Percentiles rank a stretch among this genome's conserved stretches.
Conservation (phyloP, 345 rosid genomes). For the Pseudoturritis turrita region DNA sequence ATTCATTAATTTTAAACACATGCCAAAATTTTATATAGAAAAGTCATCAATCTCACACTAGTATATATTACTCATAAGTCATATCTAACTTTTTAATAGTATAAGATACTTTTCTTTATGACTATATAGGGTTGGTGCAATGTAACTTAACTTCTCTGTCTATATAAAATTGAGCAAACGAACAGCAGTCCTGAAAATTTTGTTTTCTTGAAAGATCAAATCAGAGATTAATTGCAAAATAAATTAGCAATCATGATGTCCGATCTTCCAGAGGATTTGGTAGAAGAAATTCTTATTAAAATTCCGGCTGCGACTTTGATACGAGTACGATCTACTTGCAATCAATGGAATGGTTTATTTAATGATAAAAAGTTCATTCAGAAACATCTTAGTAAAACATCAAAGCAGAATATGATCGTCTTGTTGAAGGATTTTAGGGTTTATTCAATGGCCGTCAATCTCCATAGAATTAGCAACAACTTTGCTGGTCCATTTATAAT, state of each 20-base stretch:
- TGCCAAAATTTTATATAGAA: too few species aligned
- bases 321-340: not conserved
- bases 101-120: not conserved
- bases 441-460: not conserved
- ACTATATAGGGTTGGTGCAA: not conserved
- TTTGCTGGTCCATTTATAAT: not conserved
- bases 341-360: too few species aligned
- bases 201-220: not conserved
- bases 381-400: not conserved
- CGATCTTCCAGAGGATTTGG: not conserved
- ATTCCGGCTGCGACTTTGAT: not conserved
- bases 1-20: too few species aligned
- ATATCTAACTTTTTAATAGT: too few species aligned
- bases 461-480: not conserved
- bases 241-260: not conserved
- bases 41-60: too few species aligned
- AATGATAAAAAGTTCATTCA: not conserved
- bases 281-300: not conserved
- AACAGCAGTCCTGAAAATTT: not conserved
- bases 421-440: not conserved
- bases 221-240: not conserved
- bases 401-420: too few species aligned
- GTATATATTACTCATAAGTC: too few species aligned
- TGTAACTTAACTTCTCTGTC: not conserved
- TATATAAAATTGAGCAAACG: not conserved